phyloP scores from a whole-genome alignment of 805 yeast species.

The Ogataea angusta region DNA sequence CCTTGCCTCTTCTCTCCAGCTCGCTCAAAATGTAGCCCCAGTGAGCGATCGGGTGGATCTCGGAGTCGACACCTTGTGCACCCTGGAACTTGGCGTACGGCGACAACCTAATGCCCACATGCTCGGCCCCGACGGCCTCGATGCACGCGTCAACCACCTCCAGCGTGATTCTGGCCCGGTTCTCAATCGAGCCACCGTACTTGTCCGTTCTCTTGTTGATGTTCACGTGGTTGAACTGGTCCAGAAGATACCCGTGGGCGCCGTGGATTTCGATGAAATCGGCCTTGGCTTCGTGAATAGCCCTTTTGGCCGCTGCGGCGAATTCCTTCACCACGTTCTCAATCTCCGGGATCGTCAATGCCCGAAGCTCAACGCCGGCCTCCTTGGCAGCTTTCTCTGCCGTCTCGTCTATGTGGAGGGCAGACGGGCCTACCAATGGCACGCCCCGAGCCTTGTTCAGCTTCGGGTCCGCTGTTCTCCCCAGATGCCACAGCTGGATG shows the following conservation, averaged over 20 bases:
- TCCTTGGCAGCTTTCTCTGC: constrained; percentile 34
- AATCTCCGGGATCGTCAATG: constrained; percentile 40
- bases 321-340: constrained; percentile 38
- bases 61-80: constrained; percentile 37
- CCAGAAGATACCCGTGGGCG: constrained; percentile 39
- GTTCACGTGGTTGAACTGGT: constrained; percentile 35
- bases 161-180: constrained; percentile 37
- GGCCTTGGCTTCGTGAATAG: constrained; percentile 34
- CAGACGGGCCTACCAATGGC: constrained; percentile 40
- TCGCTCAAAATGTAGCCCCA: constrained; percentile 39
- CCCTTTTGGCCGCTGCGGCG: constrained; percentile 42
- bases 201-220: constrained; percentile 38
- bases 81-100: constrained; percentile 42
- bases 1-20: constrained; percentile 37
- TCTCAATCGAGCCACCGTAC: constrained; percentile 44
- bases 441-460: constrained; percentile 35
- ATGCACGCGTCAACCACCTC: constrained; percentile 50
- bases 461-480: constrained; percentile 38
- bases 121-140: constrained; percentile 49
- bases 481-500: constrained; percentile 53
- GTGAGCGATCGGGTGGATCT: constrained; percentile 35
- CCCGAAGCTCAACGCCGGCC: constrained; percentile 43
- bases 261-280: constrained; percentile 40
- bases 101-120: constrained; percentile 46
- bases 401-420: constrained; percentile 35